These are phyloP conservation scores for Trichoderma guizhouense DNA, from an alignment of 2,329 filamentous ascomycete species.

Conservation along the genomic window DNA sequence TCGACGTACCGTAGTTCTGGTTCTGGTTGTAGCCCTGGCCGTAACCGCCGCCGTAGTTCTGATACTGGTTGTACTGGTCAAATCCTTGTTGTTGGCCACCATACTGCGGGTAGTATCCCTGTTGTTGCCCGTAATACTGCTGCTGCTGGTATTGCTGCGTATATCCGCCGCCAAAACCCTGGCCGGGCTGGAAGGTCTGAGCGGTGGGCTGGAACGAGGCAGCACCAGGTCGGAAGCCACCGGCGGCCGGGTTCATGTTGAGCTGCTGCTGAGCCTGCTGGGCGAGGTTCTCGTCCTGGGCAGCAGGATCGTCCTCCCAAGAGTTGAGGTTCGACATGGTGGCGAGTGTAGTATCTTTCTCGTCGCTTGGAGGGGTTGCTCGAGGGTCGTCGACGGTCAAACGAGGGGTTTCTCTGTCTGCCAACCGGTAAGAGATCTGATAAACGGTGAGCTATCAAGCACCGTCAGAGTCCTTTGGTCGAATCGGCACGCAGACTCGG, in stretches of 20 bases:
- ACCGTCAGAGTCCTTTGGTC: not conserved
- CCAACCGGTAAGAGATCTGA: not conserved
- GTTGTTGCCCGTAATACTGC: conserved; percentile 52
- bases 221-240: conserved; percentile 49
- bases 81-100: conserved; percentile 43
- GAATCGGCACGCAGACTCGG: conserved; percentile 9
- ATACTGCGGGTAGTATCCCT: conserved; percentile 59
- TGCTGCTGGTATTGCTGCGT: conserved; percentile 54
- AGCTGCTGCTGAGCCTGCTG: conserved; percentile 73
- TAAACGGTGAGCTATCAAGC: not conserved
- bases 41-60: conserved; percentile 51
- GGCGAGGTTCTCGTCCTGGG: conserved; percentile 74
- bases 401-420: not conserved
- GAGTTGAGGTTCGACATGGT: conserved; percentile 88
- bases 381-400: not conserved
- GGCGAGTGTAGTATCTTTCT: conserved; percentile 26
- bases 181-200: conserved; percentile 66
- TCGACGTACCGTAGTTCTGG: conserved; percentile 39
- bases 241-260: conserved; percentile 59
- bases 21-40: conserved; percentile 47
- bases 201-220: conserved; percentile 71
- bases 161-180: conserved; percentile 59
- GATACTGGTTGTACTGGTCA: conserved; percentile 51
- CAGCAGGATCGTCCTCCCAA: conserved; percentile 85
- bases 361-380: conserved; percentile 6